Evolutionary conservation across 2,329 filamentous ascomycete genomes (phyloP), one percentile per base, ranked within the genome.

Genomic region (Clonostachys rhizophaga): DNA sequence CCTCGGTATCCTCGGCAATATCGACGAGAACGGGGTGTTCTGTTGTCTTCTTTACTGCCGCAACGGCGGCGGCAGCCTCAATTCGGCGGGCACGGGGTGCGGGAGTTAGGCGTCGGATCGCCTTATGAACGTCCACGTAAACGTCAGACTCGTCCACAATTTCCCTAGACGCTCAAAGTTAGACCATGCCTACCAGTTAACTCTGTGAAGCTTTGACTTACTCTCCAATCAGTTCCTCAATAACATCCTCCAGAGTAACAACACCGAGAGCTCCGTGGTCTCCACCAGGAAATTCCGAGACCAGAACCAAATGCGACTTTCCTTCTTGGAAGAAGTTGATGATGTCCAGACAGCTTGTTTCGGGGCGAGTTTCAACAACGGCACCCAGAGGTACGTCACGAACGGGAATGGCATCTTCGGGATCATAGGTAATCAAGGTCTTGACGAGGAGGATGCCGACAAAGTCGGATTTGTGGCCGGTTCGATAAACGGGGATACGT

Each of bases 291-390:
- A 69, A 77, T 59, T 96, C 89, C 0, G 92, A 96, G 9, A 97
- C 94, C 30, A 99, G 75, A 1, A 97, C 92, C 91, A 99, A 96
- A 66, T 99, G 94, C 2, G 91, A 96, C 66, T 99, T 99, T 58
- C 94, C 94, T 72, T 99, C 94, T 67, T 99, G 94, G 73, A 99
- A 99, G 68, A 96, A 99, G 71, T 99, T 99, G 70, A 99, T 90
- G 59, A 99, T 97, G 65, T 99, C 94, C 47, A 99, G 71, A 64
- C 94, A 99, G 70, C 91, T 96, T 0, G 94, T 99, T 62, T 96
- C 90, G 0, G 94, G 90, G 10, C 89, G 83, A 0, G 94, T 99
- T 66, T 99, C 94, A 2, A 95, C 94, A 7, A 99, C 81, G 1
- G 94, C 96, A 13, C 94, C 94, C 44, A 99, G 76, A 8, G 91